These are phyloP conservation scores for Paragyromitra xinjiangensis DNA, from an alignment of 495 filamentous ascomycete genomes.

Conservation along the genomic window DNA sequence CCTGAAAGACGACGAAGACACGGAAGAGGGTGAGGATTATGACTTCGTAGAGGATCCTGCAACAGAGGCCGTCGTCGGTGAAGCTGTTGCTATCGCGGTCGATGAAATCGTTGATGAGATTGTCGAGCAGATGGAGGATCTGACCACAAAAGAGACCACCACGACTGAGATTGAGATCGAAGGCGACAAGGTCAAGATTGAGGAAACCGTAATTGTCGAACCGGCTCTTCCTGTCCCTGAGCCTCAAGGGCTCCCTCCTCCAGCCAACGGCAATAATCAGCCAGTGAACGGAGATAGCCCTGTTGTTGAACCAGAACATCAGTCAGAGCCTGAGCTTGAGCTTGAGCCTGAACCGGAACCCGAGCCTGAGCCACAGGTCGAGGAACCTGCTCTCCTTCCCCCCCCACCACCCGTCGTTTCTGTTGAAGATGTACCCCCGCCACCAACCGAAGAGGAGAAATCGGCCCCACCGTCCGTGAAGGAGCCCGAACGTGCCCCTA, in stretches of 20 bases:
- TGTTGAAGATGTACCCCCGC: conserved; percentile 32
- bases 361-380: conserved; percentile 59
- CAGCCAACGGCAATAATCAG: conserved; percentile 58
- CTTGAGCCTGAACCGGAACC: conserved; percentile 58
- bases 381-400: conserved; percentile 55
- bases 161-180: conserved; percentile 62
- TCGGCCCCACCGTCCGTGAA: conserved; percentile 67
- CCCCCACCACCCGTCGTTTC: conserved; percentile 14
- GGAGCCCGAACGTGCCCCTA: conserved; percentile 53
- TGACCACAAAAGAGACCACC: conserved; percentile 60
- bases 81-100: conserved; percentile 62
- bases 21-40: conserved; percentile 74
- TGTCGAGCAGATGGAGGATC: conserved; percentile 62
- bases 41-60: conserved; percentile 61
- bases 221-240: conserved; percentile 58
- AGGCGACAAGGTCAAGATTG: conserved; percentile 63
- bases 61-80: conserved; percentile 59
- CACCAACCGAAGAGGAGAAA: conserved; percentile 63
- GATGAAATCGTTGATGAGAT: conserved; percentile 70
- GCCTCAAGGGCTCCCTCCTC: conserved; percentile 58
- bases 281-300: conserved; percentile 53
- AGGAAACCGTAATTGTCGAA: conserved; percentile 57
- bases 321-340: conserved; percentile 57
- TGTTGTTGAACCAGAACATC: conserved; percentile 44
- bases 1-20: conserved; percentile 74